These are phyloP conservation scores for Tolypocladium nubicola DNA, from an alignment of 2,329 filamentous ascomycete genomes.

Conservation along the genomic window DNA sequence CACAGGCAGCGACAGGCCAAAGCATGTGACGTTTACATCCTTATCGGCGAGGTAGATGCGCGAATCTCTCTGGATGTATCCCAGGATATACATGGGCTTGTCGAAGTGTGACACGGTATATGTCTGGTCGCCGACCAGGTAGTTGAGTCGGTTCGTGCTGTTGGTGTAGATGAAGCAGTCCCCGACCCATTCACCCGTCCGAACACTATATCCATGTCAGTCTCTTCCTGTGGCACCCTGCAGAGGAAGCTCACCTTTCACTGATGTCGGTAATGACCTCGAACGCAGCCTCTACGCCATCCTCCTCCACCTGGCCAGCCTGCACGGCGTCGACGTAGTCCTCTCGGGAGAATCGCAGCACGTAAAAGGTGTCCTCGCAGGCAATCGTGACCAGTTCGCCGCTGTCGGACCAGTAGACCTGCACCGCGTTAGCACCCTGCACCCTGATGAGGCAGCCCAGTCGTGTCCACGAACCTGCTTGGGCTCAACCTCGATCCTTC, in stretches of 20 bases:
- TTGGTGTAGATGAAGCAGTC: slow-evolving; percentile 99
- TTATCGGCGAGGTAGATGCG: slow-evolving; percentile 93
- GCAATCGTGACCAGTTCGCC: slow-evolving; percentile 88
- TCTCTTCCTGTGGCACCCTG: background rate
- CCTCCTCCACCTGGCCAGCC: slow-evolving; percentile 70
- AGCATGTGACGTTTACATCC: slow-evolving; percentile 85
- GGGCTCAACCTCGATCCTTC: slow-evolving; percentile 76
- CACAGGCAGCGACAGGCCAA: slow-evolving; percentile 80
- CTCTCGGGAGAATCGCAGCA: slow-evolving; percentile 83
- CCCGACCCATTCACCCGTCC: slow-evolving; percentile 94
- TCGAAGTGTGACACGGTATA: slow-evolving; percentile 98
- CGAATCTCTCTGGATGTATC: slow-evolving; percentile 93
- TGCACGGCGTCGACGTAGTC: slow-evolving; percentile 78
- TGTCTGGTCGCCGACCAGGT: slow-evolving; percentile 93
- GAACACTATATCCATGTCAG: slow-evolving; percentile 47
- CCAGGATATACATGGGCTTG: slow-evolving; percentile 85
- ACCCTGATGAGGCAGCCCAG: background rate
- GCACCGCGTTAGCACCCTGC: slow-evolving; percentile 4
- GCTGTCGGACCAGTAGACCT: slow-evolving; percentile 96
- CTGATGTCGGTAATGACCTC: slow-evolving; percentile 94
- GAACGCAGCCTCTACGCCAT: slow-evolving; percentile 91
- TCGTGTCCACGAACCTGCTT: slow-evolving; percentile 26
- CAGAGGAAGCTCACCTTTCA: slow-evolving; percentile 51
- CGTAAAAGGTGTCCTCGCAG: slow-evolving; percentile 92
- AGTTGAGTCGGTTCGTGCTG: slow-evolving; percentile 91